Conservation (phyloP, 805 yeast species). For the Yamadazyma tumulicola region DNA sequence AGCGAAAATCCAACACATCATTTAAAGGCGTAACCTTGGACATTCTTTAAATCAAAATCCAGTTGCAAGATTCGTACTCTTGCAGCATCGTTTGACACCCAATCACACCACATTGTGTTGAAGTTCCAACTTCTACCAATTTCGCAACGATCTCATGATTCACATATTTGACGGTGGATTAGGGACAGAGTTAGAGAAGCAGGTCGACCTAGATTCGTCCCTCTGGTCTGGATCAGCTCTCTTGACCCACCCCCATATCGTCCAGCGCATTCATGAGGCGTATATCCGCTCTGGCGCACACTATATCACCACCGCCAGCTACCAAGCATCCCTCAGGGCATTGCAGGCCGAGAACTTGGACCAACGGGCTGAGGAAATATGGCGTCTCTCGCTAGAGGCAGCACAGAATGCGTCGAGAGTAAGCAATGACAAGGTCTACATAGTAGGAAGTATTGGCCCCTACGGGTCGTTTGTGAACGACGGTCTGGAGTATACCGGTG, state of each 20-base stretch:
- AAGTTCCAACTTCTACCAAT: no score
- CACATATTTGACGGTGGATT: constrained; percentile 55
- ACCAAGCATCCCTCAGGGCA: constrained; percentile 53
- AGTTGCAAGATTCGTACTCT: no score
- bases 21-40: no score
- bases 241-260: constrained; percentile 38
- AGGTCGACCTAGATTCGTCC: constrained; percentile 27
- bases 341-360: constrained; percentile 20
- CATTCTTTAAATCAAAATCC: no score
- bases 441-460: constrained; percentile 73
- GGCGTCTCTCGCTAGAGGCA: constrained; percentile 22
- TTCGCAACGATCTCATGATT: no score
- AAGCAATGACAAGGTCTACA: constrained; percentile 8
- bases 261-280: constrained; percentile 46
- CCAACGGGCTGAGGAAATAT: constrained; percentile 12
- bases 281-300: constrained; percentile 56
- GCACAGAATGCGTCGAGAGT: constrained; percentile 17
- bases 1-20: no score
- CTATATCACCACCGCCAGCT: constrained; percentile 53
- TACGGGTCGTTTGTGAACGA: constrained; percentile 67
- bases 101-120: no score
- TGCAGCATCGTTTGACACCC: no score
- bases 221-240: constrained; percentile 64
- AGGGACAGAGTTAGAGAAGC: constrained; percentile 59
- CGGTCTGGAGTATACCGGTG: constrained; percentile 74